Conservation (phyloP, 306 rosid genomes). For the Begonia fuchsioides region DNA sequence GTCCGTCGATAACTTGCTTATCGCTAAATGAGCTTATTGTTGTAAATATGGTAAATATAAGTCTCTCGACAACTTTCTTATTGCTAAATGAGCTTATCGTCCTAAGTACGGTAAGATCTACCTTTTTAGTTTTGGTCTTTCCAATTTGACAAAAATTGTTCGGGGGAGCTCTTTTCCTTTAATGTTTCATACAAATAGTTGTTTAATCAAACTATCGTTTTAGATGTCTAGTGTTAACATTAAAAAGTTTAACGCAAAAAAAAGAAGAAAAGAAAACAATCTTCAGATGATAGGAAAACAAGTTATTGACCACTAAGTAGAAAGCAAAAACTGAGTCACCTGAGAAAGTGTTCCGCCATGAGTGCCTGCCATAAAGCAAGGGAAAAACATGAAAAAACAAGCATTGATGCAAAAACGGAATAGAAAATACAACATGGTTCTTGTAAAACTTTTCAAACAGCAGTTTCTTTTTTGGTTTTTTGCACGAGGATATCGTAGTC, state of each 20-base stretch:
- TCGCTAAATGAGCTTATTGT: too few relatives aligned
- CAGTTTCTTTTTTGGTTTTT: too few relatives aligned
- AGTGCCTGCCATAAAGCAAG: conserved; percentile 35
- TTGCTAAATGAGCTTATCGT: neutral
- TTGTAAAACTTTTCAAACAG: neutral
- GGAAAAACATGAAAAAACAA: neutral
- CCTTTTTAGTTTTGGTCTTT: too few relatives aligned
- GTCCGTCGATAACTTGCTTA: too few relatives aligned
- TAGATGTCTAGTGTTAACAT: too few relatives aligned
- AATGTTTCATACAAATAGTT: too few relatives aligned
- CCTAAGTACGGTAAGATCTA: neutral
- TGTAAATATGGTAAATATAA: too few relatives aligned
- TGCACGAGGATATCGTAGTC: neutral
- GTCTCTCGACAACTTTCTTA: neutral
- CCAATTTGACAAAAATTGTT: neutral
- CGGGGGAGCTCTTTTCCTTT: too few relatives aligned
- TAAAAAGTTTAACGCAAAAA: neutral
- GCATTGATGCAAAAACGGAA: neutral
- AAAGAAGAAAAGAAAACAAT: neutral
- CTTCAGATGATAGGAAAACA: neutral
- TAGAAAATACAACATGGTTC: neutral
- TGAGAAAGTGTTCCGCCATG: conserved; percentile 19
- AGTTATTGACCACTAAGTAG: neutral
- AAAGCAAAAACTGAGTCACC: conserved; percentile 21
- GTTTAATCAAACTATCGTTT: too few relatives aligned